A percentile compares a stretch with the other conserved stretches of the same genome.
Conservation (phyloP, 2,329 filamentous ascomycete species). For the Botrytis tulipae region DNA sequence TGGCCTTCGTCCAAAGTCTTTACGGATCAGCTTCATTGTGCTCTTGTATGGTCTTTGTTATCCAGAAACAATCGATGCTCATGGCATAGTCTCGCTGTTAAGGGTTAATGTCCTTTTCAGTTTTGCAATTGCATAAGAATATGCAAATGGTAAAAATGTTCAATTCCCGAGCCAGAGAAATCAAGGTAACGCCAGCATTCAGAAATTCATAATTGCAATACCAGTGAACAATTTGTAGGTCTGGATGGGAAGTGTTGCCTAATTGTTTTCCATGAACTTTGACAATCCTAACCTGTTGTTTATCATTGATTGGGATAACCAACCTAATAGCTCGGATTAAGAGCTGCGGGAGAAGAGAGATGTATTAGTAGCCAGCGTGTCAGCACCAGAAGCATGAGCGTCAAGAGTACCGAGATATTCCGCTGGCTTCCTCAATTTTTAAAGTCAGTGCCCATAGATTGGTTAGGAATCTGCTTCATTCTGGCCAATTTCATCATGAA, state of each 20-base stretch:
- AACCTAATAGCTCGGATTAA: too few species aligned
- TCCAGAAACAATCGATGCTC: neutral
- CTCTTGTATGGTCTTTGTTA: neutral
- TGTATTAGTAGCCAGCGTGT: conserved; percentile 24
- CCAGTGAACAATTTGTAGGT: too few species aligned
- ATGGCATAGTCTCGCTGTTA: conserved; percentile 1
- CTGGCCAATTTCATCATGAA: conserved; percentile 27
- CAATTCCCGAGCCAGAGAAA: neutral
- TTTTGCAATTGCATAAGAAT: neutral
- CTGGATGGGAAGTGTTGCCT: too few species aligned
- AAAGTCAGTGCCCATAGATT: neutral
- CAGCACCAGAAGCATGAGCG: conserved; percentile 26
- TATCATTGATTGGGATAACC: neutral
- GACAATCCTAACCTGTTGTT: neutral
- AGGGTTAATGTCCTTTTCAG: neutral
- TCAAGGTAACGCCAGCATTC: neutral
- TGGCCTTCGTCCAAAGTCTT: neutral
- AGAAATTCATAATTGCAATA: neutral
- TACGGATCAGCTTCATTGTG: neutral
- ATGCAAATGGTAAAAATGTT: neutral
- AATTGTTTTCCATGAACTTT: too few species aligned
- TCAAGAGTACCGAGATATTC: conserved; percentile 18
- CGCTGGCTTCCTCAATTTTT: neutral
- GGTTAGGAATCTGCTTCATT: conserved; percentile 19
- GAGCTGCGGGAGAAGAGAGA: conserved; percentile 20